These are phyloP conservation scores for Triangularia setosa DNA, from an alignment of 2,329 filamentous ascomycete species.

Conservation along the genomic window DNA sequence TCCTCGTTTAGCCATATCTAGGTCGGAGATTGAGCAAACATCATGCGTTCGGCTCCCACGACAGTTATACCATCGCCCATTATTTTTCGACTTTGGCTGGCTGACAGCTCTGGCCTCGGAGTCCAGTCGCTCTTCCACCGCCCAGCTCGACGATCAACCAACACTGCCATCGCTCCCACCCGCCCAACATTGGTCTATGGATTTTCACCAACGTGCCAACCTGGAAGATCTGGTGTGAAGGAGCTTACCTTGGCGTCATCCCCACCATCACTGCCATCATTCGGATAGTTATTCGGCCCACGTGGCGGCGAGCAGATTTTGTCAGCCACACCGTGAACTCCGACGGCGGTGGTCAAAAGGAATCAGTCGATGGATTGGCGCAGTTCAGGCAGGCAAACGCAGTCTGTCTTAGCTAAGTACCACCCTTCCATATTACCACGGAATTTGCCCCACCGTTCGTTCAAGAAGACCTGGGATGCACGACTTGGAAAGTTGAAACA, in stretches of 20 bases:
- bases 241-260: neutral
- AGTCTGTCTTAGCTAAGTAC: neutral
- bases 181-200: neutral
- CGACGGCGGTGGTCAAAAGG: neutral
- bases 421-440: neutral
- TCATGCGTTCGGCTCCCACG: neutral
- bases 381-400: neutral
- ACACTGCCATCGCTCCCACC: neutral
- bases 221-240: neutral
- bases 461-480: neutral
- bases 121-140: neutral
- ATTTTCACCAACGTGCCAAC: too few relatives aligned
- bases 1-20: neutral
- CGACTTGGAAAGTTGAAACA: slow-evolving; percentile 6
- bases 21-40: neutral
- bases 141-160: neutral
- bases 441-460: neutral
- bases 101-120: neutral
- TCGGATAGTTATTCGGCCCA: neutral
- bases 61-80: neutral
- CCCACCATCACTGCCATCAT: neutral
- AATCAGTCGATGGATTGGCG: neutral
- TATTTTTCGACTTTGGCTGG: neutral
- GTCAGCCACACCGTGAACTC: neutral
- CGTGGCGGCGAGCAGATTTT: neutral